phyloP scores from a whole-genome alignment of 257 asterid species.

The Paulownia fortunei region DNA sequence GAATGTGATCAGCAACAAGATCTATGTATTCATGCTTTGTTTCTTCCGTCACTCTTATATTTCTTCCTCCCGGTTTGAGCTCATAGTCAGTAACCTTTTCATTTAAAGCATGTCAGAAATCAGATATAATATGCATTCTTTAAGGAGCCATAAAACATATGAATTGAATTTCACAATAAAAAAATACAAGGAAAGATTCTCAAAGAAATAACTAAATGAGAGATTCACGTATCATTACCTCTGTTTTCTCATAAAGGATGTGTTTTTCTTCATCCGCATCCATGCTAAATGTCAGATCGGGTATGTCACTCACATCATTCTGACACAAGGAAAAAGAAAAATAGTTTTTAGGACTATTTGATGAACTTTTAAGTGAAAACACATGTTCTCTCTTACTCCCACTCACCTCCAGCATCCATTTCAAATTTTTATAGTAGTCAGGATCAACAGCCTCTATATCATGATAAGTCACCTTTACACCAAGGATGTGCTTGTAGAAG shows the following conservation, averaged over 20 bases:
- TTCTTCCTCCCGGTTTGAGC: slow-evolving; percentile 99
- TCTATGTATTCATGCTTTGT: slow-evolving; percentile 97
- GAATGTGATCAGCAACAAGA: slow-evolving; percentile 95
- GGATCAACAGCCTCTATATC: slow-evolving; percentile 99
- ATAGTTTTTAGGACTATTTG: slow-evolving; percentile 24
- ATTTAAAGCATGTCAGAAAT: slow-evolving; percentile 23
- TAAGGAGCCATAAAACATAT: neutral
- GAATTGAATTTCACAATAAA: neutral
- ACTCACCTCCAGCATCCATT: slow-evolving; percentile 99
- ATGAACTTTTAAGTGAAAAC: slow-evolving; percentile 7
- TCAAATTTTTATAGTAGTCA: slow-evolving; percentile 92
- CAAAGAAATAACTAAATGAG: slow-evolving; percentile 23
- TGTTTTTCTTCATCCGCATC: slow-evolving; percentile 98
- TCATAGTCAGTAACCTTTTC: slow-evolving; percentile 93
- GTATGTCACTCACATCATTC: slow-evolving; percentile 98
- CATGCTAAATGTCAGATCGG: slow-evolving; percentile 97
- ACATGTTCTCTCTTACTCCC: slow-evolving; percentile 13
- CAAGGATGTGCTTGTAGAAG: slow-evolving; percentile 96
- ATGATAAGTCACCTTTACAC: slow-evolving; percentile 98
- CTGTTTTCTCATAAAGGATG: slow-evolving; percentile 93
- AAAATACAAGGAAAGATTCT: slow-evolving; percentile 15
- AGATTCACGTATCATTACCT: slow-evolving; percentile 56
- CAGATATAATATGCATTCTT: slow-evolving; percentile 1
- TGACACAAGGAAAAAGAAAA: slow-evolving; percentile 46
- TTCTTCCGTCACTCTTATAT: slow-evolving; percentile 94